phyloP scores from a whole-genome alignment of 2,329 filamentous ascomycete genomes.

The Dendryphion nanum region DNA sequence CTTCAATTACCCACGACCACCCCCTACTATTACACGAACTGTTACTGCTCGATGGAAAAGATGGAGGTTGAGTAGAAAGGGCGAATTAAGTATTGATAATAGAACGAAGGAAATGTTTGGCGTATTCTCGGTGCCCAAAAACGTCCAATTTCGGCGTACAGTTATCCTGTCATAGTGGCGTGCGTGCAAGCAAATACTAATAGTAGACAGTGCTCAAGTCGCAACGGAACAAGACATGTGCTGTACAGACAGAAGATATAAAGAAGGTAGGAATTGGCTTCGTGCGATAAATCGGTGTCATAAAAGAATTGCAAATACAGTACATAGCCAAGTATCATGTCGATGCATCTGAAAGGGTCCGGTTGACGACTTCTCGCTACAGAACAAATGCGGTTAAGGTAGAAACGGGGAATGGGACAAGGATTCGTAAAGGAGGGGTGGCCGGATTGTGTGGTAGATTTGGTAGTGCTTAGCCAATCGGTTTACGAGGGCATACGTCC shows the following conservation, averaged over 20 bases:
- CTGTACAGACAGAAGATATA: constrained; percentile 21
- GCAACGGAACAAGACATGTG: no score
- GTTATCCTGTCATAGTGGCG: constrained; percentile 42
- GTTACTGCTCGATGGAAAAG: constrained; percentile 29
- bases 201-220: background rate
- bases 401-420: constrained; percentile 35
- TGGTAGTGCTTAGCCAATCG: no score
- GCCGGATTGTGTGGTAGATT: no score
- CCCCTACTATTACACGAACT: constrained; percentile 27
- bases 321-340: constrained; percentile 28
- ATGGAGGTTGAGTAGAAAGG: constrained; percentile 13
- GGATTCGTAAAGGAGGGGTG: constrained; percentile 30
- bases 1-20: constrained; percentile 26
- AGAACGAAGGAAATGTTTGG: constrained; percentile 50
- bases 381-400: constrained; percentile 8
- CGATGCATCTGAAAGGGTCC: constrained; percentile 31
- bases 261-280: constrained; percentile 11
- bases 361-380: constrained; percentile 10
- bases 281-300: constrained; percentile 31
- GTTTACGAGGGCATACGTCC: no score
- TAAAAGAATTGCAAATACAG: constrained; percentile 35
- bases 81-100: constrained; percentile 42
- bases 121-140: constrained; percentile 46
- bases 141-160: constrained; percentile 35
- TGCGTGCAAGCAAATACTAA: constrained; percentile 20